Evolutionary conservation across 768 basidiomycete species (phyloP).

Genomic region (Lactarius hatsudake): DNA sequence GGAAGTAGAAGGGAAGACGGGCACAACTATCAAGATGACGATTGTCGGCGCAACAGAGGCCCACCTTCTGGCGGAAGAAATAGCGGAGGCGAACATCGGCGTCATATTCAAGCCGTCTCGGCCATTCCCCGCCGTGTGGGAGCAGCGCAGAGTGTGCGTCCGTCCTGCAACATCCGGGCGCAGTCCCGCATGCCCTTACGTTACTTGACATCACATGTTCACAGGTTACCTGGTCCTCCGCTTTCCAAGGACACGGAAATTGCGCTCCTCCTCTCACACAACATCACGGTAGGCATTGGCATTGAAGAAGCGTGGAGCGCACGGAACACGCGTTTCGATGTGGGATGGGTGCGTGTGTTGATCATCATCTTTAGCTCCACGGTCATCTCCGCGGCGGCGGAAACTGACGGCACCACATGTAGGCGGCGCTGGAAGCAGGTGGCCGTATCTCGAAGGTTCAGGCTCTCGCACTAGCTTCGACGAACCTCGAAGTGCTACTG

Average conservation of each 20-base stretch:
- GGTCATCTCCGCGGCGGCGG: conserved; percentile 10
- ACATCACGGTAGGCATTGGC: conserved; percentile 72
- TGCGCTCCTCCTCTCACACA: conserved; percentile 57
- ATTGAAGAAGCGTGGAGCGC: conserved; percentile 66
- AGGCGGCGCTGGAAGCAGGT: conserved; percentile 30
- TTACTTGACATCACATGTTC: conserved; percentile 8
- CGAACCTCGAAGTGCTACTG: conserved; percentile 54
- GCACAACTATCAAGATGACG: conserved; percentile 45
- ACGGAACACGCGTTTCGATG: conserved; percentile 75
- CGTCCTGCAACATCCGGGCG: neutral
- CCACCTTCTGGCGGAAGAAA: conserved; percentile 67
- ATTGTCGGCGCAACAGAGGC: conserved; percentile 63
- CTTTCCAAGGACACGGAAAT: conserved; percentile 59
- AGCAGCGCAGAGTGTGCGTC: conserved; percentile 57
- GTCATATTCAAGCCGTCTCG: conserved; percentile 66
- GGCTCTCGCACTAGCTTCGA: conserved; percentile 52
- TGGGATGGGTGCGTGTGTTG: conserved; percentile 66
- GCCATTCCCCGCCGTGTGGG: conserved; percentile 74
- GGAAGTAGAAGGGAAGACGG: conserved; percentile 50
- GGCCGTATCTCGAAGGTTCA: conserved; percentile 37
- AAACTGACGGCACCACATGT: neutral
- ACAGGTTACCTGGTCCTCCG: conserved; percentile 71
- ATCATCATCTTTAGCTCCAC: conserved; percentile 15
- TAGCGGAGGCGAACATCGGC: conserved; percentile 65
- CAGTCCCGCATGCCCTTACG: neutral